A percentile compares a stretch with the other conserved stretches of the same genome.
These are phyloP conservation scores for Cyberlindnera americana DNA, from an alignment of 805 yeast species.

Conservation along the genomic window DNA sequence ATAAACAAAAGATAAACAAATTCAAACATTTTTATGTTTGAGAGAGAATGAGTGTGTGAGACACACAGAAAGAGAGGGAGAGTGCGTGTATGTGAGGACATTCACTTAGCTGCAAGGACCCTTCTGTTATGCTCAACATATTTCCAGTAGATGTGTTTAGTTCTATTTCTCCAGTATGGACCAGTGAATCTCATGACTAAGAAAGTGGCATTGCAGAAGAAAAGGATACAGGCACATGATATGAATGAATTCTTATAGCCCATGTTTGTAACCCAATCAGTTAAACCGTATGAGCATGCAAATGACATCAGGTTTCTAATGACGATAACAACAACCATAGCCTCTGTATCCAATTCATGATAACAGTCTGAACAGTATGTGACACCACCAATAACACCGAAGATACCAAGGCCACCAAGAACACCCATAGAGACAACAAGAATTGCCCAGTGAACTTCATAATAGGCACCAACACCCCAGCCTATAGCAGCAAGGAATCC, in stretches of 20 bases:
- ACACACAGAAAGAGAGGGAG: too few species aligned
- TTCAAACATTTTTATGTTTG: too few species aligned
- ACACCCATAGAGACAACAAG: conserved; percentile 52
- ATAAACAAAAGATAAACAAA: too few species aligned
- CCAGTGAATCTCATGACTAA: conserved; percentile 25
- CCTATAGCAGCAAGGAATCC: conserved; percentile 54
- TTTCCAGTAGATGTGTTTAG: conserved; percentile 22
- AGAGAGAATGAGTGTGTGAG: too few species aligned
- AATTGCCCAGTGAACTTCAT: conserved; percentile 51
- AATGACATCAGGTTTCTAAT: conserved; percentile 57
- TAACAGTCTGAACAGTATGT: conserved; percentile 55
- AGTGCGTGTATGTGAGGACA: too few species aligned
- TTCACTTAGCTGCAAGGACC: conserved; percentile 3
- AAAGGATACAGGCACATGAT: conserved; percentile 27
- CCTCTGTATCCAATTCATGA: conserved; percentile 48
- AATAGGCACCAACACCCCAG: conserved; percentile 63
- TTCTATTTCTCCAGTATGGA: conserved; percentile 26
- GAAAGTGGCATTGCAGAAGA: conserved; percentile 20
- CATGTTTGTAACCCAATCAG: conserved; percentile 49
- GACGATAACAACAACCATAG: conserved; percentile 52
- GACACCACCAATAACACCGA: conserved; percentile 37
- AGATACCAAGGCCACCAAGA: conserved; percentile 50
- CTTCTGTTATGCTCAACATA: conserved; percentile 23
- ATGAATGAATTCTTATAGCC: conserved; percentile 57
- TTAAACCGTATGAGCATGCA: conserved; percentile 55